These are phyloP conservation scores for Trichoderma arundinaceum DNA, from an alignment of 2,329 filamentous ascomycete species.

Conservation along the genomic window DNA sequence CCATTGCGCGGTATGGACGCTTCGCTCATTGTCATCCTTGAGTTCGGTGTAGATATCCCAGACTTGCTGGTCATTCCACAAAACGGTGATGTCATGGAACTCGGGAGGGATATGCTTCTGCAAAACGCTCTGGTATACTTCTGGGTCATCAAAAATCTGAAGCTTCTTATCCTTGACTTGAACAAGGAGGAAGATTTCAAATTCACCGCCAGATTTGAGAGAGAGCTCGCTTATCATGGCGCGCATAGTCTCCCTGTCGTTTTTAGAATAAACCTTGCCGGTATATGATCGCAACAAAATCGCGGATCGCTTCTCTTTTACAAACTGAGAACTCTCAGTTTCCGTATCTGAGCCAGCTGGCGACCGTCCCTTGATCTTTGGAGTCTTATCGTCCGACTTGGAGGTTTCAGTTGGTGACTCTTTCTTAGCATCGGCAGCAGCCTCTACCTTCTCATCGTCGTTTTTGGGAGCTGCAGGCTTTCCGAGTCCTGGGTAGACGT, in stretches of 20 bases:
- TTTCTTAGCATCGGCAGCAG: conserved; percentile 7
- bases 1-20: conserved; percentile 68
- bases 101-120: conserved; percentile 69
- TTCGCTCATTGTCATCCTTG: conserved; percentile 62
- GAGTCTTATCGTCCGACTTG: conserved; percentile 3
- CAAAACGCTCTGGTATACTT: conserved; percentile 65
- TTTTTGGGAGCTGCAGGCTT: conserved; percentile 21
- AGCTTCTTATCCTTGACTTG: conserved; percentile 71
- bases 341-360: conserved; percentile 19
- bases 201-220: conserved; percentile 78
- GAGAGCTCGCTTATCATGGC: conserved; percentile 79
- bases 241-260: conserved; percentile 79
- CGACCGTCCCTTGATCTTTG: conserved; percentile 33
- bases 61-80: conserved; percentile 79
- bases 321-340: conserved; percentile 34
- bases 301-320: conserved; percentile 65
- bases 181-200: conserved; percentile 78
- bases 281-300: conserved; percentile 78
- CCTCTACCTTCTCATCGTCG: not conserved
- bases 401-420: conserved; percentile 4
- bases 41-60: conserved; percentile 77
- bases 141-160: conserved; percentile 64
- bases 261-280: conserved; percentile 75
- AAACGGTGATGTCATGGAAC: conserved; percentile 71
- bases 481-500: conserved; percentile 48